Conservation (phyloP, 805 yeast species). For the Teunomyces funiuensis region DNA sequence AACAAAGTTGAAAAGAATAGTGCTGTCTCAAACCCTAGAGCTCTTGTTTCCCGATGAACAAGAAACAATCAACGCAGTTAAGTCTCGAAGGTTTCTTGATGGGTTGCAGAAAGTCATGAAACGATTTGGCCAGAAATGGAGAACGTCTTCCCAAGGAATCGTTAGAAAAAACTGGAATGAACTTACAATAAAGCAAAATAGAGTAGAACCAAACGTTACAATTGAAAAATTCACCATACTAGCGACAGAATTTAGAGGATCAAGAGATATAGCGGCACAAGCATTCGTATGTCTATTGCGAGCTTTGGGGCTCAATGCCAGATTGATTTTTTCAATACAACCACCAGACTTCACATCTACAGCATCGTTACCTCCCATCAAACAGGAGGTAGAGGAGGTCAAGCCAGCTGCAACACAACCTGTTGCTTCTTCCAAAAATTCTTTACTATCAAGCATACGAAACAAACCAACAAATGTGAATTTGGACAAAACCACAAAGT, state of each 20-base stretch:
- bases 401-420: conserved; percentile 10
- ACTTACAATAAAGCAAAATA: conserved; percentile 20
- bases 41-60: conserved; percentile 37
- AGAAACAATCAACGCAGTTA: conserved; percentile 30
- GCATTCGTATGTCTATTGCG: conserved; percentile 81
- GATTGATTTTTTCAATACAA: conserved; percentile 81
- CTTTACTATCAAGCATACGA: conserved; percentile 12
- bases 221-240: conserved; percentile 44
- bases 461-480: conserved; percentile 15
- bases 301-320: conserved; percentile 65
- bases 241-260: conserved; percentile 56
- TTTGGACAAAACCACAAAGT: background rate
- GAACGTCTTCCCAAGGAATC: conserved; percentile 42
- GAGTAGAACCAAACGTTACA: conserved; percentile 26
- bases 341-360: conserved; percentile 76
- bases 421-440: conserved; percentile 20
- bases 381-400: background rate
- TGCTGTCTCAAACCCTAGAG: conserved; percentile 48
- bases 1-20: conserved; percentile 37
- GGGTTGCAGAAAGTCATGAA: conserved; percentile 68
- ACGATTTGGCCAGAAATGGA: conserved; percentile 58
- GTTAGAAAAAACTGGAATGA: conserved; percentile 38
- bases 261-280: conserved; percentile 78
- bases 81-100: conserved; percentile 70
- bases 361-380: conserved; percentile 12